Evolutionary conservation across 2,329 filamentous ascomycete species (phyloP), one percentile per base, ranked within the genome.

Genomic region (Endothia cerciana): DNA sequence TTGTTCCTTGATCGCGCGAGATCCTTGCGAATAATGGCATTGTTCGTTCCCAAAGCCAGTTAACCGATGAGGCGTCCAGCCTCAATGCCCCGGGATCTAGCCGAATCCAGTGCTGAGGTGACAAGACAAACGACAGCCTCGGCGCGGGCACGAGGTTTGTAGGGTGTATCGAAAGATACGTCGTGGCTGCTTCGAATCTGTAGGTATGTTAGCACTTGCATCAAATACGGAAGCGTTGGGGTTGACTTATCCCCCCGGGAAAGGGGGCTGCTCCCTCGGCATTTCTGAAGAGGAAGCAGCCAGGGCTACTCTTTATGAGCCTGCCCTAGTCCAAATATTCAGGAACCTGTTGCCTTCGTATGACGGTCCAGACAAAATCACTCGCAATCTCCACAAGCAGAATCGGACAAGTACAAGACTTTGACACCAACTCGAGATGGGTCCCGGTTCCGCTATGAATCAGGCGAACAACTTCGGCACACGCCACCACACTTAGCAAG

Each of bases 361-460:
- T 15, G 55, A 56, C 40, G 28, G 55, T 71, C 71, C 69, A 67
- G 68, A 69, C 71, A 70, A 66, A 67, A 63, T 66, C 69, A 68
- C 59, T 57, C 67, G 53, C 65, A 67, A 63, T 65, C 61, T 22
- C 15, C 73, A 65, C 70, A 70, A 33, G n/a, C 70, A 75, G 74
- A 74, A 71, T 81, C 85, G 82, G 92, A 94, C 91, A 94, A 94
- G 92, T 86, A 84, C 92, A 82, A 93, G 89, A 83, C 92, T 93
- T 93, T 96, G 92, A 96, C 89, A 82, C 91, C 91, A 93, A 93
- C 91, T 86, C 89, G 77, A 87, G 91, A 93, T 92, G 93, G 91
- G 91, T 93, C 92, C 92, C 84, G 79, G 78, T 60, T 25, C 59
- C 59, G 55, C 62, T 22, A 28, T 56, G 30, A 15, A 25, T 49